Conservation (phyloP, 306 rosid species). For the Cucurbita argyrosperma region DNA sequence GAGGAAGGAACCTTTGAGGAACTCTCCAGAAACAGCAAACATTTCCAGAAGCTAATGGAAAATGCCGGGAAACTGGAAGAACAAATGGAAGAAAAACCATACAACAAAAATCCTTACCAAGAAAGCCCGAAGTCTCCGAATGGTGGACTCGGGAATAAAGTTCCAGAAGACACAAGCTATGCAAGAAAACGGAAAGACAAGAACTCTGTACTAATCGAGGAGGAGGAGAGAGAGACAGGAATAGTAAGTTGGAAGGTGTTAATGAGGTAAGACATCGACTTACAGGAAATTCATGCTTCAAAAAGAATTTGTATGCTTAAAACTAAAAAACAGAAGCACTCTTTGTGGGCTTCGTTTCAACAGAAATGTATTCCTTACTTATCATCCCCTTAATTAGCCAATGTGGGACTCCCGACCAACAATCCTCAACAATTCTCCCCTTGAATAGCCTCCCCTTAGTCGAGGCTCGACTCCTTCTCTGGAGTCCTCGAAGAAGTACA, state of each 20-base stretch:
- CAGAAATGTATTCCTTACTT: too few species aligned
- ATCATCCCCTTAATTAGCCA: too few species aligned
- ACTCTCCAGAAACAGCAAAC: slow-evolving; percentile 41
- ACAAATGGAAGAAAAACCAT: slow-evolving; percentile 20
- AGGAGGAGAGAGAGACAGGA: slow-evolving; percentile 86
- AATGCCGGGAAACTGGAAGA: slow-evolving; percentile 84
- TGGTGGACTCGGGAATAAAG: slow-evolving; percentile 20
- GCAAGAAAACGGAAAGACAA: slow-evolving; percentile 34
- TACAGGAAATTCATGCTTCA: not conserved
- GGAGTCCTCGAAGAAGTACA: too few species aligned
- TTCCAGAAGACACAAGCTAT: slow-evolving; percentile 20
- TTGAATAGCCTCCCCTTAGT: too few species aligned
- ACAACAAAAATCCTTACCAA: slow-evolving; percentile 9
- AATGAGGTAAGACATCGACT: slow-evolving; percentile 30
- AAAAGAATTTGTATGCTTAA: not conserved
- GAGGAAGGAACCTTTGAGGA: slow-evolving; percentile 86
- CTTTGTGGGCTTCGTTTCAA: too few species aligned
- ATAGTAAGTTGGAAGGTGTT: slow-evolving; percentile 68
- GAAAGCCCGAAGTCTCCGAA: slow-evolving; percentile 14
- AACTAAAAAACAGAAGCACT: not conserved
- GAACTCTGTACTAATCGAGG: slow-evolving; percentile 56
- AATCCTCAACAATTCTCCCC: too few species aligned
- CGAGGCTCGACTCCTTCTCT: too few species aligned
- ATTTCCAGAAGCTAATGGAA: slow-evolving; percentile 84
- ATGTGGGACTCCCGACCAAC: too few species aligned